phyloP scores from a whole-genome alignment of 495 filamentous ascomycete species.

The Trichoderma virens region DNA sequence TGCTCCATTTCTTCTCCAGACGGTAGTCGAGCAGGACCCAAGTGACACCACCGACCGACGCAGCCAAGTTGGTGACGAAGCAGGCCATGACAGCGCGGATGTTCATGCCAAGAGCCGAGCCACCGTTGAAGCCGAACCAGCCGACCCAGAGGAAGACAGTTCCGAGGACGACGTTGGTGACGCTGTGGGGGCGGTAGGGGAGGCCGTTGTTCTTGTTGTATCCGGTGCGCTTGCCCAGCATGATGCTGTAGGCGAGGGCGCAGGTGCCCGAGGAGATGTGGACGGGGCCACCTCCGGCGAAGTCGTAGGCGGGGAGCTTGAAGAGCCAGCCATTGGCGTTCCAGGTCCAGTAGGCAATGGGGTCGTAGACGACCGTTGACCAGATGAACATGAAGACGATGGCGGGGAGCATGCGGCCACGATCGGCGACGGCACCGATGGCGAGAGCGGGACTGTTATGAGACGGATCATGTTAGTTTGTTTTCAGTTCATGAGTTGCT shows the following conservation, averaged over 20 bases:
- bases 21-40: conserved; percentile 90
- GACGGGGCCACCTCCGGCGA: conserved; percentile 80
- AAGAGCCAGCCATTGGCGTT: conserved; percentile 72
- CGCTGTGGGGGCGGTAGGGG: conserved; percentile 86
- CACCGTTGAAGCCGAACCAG: conserved; percentile 96
- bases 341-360: conserved; percentile 90
- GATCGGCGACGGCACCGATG: conserved; percentile 71
- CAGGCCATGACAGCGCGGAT: conserved; percentile 84
- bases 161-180: conserved; percentile 86
- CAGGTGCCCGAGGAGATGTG: conserved; percentile 78
- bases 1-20: conserved; percentile 87
- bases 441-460: conserved; percentile 65
- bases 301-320: conserved; percentile 69
- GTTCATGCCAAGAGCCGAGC: conserved; percentile 81
- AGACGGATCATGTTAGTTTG: not conserved
- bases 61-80: conserved; percentile 87
- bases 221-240: conserved; percentile 74
- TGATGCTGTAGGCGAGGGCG: conserved; percentile 73
- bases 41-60: conserved; percentile 67
- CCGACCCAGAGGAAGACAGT: conserved; percentile 95
- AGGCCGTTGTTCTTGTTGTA: conserved; percentile 65
- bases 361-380: conserved; percentile 78
- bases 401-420: conserved; percentile 74
- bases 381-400: conserved; percentile 85
- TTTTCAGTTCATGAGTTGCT: not conserved